A percentile compares a stretch with the other conserved stretches of the same genome.
Conservation (phyloP, 179 eudicot genomes). For the Pouteria campechiana region DNA sequence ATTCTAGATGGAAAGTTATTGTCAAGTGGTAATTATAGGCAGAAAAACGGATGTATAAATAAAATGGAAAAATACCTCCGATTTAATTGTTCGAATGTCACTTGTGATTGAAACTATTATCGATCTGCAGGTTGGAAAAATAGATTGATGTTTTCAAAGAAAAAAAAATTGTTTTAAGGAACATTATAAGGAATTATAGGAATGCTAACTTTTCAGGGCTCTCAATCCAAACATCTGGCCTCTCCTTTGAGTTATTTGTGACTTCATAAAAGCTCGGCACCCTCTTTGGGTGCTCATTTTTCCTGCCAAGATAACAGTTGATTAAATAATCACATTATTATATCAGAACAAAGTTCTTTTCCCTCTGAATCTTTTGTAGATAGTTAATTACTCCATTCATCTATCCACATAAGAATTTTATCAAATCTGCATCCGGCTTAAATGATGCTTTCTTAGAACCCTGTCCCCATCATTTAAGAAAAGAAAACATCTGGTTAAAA, state of each 20-base stretch:
- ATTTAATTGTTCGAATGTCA: slow-evolving; percentile 79
- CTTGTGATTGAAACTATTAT: slow-evolving; percentile 75
- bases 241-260: slow-evolving; percentile 84
- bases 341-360: too few species aligned
- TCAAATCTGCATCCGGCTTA: too few species aligned
- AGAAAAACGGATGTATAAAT: background rate
- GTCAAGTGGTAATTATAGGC: background rate
- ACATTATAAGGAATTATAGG: background rate
- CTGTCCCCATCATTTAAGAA: too few species aligned
- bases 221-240: slow-evolving; percentile 99
- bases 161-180: background rate
- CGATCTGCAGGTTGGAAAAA: slow-evolving; percentile 30
- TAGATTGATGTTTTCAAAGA: background rate
- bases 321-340: too few species aligned
- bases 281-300: slow-evolving; percentile 77
- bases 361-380: too few species aligned
- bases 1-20: too few species aligned
- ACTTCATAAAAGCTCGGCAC: slow-evolving; percentile 76
- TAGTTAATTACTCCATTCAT: too few species aligned
- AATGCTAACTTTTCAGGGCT: slow-evolving; percentile 78
- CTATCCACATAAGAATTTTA: too few species aligned
- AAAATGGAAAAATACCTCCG: slow-evolving; percentile 37
- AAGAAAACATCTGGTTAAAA: too few species aligned
- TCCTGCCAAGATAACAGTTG: slow-evolving; percentile 38
- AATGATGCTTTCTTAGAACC: too few species aligned